Evolutionary conservation across 2,329 filamentous ascomycete genomes (phyloP).

Genomic region (Aspergillus brunneoviolaceus): DNA sequence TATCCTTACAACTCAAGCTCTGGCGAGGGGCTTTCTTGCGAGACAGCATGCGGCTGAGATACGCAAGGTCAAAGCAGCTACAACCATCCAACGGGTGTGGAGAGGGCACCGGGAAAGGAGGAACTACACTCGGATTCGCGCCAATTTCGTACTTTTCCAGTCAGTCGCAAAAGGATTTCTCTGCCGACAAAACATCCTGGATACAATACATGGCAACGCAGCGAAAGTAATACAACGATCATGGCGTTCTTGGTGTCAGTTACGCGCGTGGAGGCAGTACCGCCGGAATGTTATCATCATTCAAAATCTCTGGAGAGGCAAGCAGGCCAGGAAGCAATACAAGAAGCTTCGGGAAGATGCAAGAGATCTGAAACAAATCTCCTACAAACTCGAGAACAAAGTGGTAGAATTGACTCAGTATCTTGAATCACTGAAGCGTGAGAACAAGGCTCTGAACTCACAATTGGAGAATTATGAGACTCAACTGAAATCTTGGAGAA

Average conservation of each 20-base stretch:
- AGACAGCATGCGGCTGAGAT: slow-evolving; percentile 76
- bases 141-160: slow-evolving; percentile 84
- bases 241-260: slow-evolving; percentile 78
- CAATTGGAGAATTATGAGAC: slow-evolving; percentile 95
- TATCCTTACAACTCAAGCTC: slow-evolving; percentile 76
- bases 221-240: slow-evolving; percentile 85
- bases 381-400: slow-evolving; percentile 99
- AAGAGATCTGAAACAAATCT: slow-evolving; percentile 97
- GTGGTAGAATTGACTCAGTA: slow-evolving; percentile 96
- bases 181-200: slow-evolving; percentile 85
- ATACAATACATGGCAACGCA: slow-evolving; percentile 89
- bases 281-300: slow-evolving; percentile 85
- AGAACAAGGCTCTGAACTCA: slow-evolving; percentile 84
- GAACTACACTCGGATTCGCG: slow-evolving; percentile 72
- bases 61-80: slow-evolving; percentile 80
- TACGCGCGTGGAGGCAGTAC: slow-evolving; percentile 82
- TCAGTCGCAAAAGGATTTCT: slow-evolving; percentile 89
- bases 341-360: slow-evolving; percentile 92
- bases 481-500: slow-evolving; percentile 96
- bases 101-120: slow-evolving; percentile 87
- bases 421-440: slow-evolving; percentile 84
- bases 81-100: slow-evolving; percentile 94
- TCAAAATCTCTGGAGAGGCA: slow-evolving; percentile 91
- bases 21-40: slow-evolving; percentile 73
- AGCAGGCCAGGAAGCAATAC: slow-evolving; percentile 75